Evolutionary conservation across 108 stramenopile species (phyloP).

Genomic region (Pseudonitzschia pungens): DNA sequence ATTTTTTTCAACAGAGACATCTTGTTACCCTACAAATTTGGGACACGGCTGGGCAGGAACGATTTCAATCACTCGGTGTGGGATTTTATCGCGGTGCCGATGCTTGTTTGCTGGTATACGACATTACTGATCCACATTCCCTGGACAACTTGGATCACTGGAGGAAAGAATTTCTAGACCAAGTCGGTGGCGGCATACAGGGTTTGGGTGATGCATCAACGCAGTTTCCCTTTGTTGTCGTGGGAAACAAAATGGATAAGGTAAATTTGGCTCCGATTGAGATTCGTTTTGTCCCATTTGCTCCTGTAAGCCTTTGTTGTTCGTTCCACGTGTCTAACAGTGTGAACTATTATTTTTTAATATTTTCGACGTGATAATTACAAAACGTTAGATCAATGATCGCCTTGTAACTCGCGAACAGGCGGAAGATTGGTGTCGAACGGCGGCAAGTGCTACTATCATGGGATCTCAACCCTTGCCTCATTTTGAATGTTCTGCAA

Average conservation of each 20-base stretch:
- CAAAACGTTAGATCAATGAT: constrained; percentile 42
- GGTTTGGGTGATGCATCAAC: constrained; percentile 51
- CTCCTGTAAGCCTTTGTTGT: not conserved
- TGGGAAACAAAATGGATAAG: constrained; percentile 97
- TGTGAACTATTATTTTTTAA: not conserved
- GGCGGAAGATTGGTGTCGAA: constrained; percentile 84
- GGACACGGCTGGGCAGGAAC: constrained; percentile 99
- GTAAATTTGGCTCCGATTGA: constrained; percentile 15
- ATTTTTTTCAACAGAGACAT: constrained; percentile 50
- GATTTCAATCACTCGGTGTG: constrained; percentile 94
- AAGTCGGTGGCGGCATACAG: constrained; percentile 55
- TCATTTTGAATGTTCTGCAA: constrained; percentile 95
- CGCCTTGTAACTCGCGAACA: constrained; percentile 69
- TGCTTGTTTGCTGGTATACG: constrained; percentile 97
- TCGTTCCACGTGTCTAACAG: not conserved
- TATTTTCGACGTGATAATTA: not conserved
- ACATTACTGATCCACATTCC: constrained; percentile 93
- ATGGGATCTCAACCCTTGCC: constrained; percentile 75
- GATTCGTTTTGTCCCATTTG: not conserved
- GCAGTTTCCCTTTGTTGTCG: constrained; percentile 92
- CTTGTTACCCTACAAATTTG: constrained; percentile 95
- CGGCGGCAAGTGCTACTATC: constrained; percentile 50
- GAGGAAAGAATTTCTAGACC: constrained; percentile 90
- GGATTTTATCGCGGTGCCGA: constrained; percentile 99
- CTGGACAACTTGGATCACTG: constrained; percentile 95